Evolutionary conservation across 2,329 filamentous ascomycete species (phyloP).

Genomic region (Phyllosticta citribraziliensis): DNA sequence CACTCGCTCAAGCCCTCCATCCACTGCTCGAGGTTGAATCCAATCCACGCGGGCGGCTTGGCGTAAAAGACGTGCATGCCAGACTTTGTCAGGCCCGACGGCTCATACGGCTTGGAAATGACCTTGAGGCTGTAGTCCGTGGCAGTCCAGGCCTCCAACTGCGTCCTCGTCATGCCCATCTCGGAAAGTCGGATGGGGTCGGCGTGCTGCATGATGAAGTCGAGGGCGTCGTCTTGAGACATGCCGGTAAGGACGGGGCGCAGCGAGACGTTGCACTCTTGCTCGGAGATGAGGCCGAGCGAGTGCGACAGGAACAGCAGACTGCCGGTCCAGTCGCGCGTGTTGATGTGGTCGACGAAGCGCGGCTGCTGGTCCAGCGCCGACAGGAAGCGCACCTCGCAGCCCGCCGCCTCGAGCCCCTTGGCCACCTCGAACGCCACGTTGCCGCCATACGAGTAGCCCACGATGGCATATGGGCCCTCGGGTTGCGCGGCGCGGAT

Average conservation of each 20-base stretch:
- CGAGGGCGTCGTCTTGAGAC: neutral
- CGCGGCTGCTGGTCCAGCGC: constrained; percentile 40
- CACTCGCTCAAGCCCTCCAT: constrained; percentile 16
- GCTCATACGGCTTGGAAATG: constrained; percentile 36
- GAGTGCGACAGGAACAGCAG: constrained; percentile 35
- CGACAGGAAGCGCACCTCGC: constrained; percentile 19
- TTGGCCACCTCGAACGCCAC: constrained; percentile 44
- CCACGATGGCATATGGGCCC: constrained; percentile 44
- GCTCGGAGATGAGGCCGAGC: constrained; percentile 30
- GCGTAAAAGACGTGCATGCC: constrained; percentile 36
- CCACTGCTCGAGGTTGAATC: constrained; percentile 23
- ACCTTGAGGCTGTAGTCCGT: constrained; percentile 29
- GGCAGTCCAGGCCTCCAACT: constrained; percentile 26
- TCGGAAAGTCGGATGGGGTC: constrained; percentile 17
- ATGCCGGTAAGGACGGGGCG: neutral
- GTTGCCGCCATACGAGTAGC: constrained; percentile 43
- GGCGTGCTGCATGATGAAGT: constrained; percentile 6
- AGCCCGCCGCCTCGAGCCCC: constrained; percentile 28
- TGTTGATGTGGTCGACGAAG: constrained; percentile 35
- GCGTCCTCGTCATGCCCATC: constrained; percentile 20
- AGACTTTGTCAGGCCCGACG: constrained; percentile 23
- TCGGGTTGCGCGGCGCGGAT: constrained; percentile 36
- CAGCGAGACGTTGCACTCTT: constrained; percentile 13
- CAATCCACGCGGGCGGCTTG: constrained; percentile 22
- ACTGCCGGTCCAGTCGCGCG: constrained; percentile 30